A percentile compares a stretch with the other conserved stretches of the same genome.
phyloP scores from a whole-genome alignment of 768 basidiomycete genomes.

The Roridomyces roridus region DNA sequence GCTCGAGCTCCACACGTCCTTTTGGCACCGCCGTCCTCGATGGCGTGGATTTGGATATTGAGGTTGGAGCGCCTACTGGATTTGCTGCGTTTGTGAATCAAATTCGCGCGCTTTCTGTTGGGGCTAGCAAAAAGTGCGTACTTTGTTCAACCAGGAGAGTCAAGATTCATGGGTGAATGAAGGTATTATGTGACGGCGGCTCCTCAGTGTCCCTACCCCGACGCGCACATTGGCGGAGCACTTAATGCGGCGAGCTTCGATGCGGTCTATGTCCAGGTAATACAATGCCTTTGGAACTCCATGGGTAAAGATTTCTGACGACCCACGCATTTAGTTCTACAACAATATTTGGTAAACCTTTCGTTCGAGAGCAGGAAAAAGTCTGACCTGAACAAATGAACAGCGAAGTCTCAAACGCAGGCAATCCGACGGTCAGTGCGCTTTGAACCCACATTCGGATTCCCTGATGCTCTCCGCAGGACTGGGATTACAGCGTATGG shows the following conservation, averaged over 20 bases:
- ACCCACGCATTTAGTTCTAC: slow-evolving; percentile 25
- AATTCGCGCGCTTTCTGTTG: slow-evolving; percentile 53
- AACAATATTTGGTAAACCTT: slow-evolving; percentile 59
- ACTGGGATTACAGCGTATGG: slow-evolving; percentile 52
- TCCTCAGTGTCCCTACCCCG: slow-evolving; percentile 74
- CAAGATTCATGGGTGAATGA: too few species aligned
- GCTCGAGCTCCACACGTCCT: slow-evolving; percentile 51
- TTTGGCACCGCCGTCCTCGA: slow-evolving; percentile 74
- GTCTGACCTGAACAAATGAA: not conserved
- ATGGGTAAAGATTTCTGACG: too few species aligned
- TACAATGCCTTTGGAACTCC: not conserved
- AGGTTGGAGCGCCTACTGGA: slow-evolving; percentile 58
- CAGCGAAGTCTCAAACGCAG: not conserved
- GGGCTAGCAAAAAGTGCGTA: slow-evolving; percentile 54
- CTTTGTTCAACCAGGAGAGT: not conserved
- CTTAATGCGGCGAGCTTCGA: slow-evolving; percentile 69
- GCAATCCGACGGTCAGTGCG: not conserved
- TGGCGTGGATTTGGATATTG: slow-evolving; percentile 78
- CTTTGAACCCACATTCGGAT: not conserved
- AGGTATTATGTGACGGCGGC: slow-evolving; percentile 69
- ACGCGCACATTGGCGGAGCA: slow-evolving; percentile 61
- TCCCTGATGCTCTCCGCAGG: slow-evolving; percentile 38
- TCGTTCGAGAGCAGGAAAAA: not conserved
- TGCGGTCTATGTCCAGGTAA: slow-evolving; percentile 74
- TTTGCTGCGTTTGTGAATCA: slow-evolving; percentile 61